phyloP scores from a whole-genome alignment of 139 green algal genomes.

The Coelastrella sp. region DNA sequence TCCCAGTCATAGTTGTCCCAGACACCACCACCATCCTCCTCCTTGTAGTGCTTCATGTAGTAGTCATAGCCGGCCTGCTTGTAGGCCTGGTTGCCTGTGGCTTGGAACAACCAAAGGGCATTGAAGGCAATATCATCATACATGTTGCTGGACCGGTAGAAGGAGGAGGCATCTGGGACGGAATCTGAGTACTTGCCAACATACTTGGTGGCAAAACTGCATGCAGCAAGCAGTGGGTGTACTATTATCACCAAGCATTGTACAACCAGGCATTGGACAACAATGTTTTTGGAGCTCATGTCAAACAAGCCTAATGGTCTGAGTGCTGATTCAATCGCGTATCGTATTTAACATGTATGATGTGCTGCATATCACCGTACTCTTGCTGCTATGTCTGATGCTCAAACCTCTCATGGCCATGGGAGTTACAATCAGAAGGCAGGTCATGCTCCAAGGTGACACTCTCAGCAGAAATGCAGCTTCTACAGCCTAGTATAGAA shows the following conservation, averaged over 20 bases:
- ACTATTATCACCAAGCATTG: slow-evolving; percentile 22
- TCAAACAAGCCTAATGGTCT: no score
- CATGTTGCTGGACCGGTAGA: slow-evolving; percentile 51
- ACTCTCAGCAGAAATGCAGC: background rate
- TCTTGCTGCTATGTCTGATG: no score
- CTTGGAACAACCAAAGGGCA: slow-evolving; percentile 29
- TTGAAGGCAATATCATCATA: slow-evolving; percentile 46
- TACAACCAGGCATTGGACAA: background rate
- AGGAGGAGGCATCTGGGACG: slow-evolving; percentile 32
- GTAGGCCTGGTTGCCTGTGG: slow-evolving; percentile 25
- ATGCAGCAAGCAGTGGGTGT: slow-evolving; percentile 8
- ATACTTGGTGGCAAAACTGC: slow-evolving; percentile 45
- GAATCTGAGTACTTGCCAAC: slow-evolving; percentile 41
- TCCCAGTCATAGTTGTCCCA: slow-evolving; percentile 49
- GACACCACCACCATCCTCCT: slow-evolving; percentile 31
- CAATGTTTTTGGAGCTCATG: background rate
- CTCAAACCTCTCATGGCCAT: no score
- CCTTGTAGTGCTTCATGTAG: slow-evolving; percentile 42
- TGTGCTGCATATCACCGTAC: no score
- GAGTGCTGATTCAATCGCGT: no score
- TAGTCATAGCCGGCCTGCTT: slow-evolving; percentile 31
- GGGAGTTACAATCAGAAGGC: no score
- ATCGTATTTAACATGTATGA: no score
- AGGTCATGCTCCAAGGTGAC: no score
- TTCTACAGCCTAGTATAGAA: background rate